phyloP scores from a whole-genome alignment of 495 filamentous ascomycete species.

The Aspergillus taichungensis region DNA sequence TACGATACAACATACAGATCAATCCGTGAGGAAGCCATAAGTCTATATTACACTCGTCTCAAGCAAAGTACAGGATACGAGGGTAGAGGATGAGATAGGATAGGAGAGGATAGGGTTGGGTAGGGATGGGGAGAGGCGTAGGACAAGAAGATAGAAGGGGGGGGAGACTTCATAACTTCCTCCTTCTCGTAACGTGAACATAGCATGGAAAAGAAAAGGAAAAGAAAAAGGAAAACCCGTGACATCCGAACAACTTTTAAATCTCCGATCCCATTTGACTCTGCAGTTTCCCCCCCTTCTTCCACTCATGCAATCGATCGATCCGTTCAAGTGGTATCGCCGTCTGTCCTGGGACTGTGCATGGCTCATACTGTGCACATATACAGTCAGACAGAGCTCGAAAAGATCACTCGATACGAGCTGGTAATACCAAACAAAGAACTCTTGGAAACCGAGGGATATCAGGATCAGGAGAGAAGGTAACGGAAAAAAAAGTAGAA shows the following conservation, averaged over 20 bases:
- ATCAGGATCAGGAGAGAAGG: slow-evolving; percentile 36
- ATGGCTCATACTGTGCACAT: no score
- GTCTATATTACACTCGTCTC: slow-evolving; percentile 33
- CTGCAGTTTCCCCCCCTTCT: slow-evolving; percentile 1
- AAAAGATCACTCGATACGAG: slow-evolving; percentile 23
- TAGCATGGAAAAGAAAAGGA: slow-evolving; percentile 7
- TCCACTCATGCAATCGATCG: slow-evolving; percentile 1
- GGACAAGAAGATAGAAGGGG: slow-evolving; percentile 18
- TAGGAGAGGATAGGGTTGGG: no score
- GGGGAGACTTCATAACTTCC: slow-evolving; percentile 28
- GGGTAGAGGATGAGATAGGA: background rate
- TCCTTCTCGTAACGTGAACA: slow-evolving; percentile 17
- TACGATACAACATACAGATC: background rate
- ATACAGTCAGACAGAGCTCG: no score
- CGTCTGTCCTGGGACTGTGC: no score
- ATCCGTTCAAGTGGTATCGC: background rate
- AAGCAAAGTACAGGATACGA: slow-evolving; percentile 13
- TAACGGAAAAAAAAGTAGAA: slow-evolving; percentile 11
- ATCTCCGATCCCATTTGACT: slow-evolving; percentile 14
- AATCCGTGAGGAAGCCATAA: slow-evolving; percentile 28
- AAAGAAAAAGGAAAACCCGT: slow-evolving; percentile 9
- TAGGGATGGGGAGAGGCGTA: background rate
- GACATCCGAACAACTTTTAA: slow-evolving; percentile 19
- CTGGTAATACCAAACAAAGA: slow-evolving; percentile 32
- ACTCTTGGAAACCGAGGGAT: slow-evolving; percentile 44